Evolutionary conservation across 1,139 yeast genomes (phyloP), one percentile per base, ranked within the genome.

Genomic region (Geotrichum restrictum): DNA sequence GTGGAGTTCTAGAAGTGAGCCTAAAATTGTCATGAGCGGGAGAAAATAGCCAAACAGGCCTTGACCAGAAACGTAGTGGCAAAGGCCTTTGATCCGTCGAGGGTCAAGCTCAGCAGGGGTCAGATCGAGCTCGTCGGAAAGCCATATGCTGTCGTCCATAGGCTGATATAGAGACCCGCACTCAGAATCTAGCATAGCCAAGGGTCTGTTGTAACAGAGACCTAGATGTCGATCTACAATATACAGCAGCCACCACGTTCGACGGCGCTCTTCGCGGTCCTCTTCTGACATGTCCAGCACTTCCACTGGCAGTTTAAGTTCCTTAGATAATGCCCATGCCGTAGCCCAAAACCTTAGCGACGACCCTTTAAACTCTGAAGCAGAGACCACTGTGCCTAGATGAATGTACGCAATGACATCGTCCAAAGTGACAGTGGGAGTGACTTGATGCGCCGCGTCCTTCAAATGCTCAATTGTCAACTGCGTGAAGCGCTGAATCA

Each of bases 191-290:
- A 66, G 56, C 21, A 72, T 63, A 5, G 65, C 60, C 32, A 68
- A 53, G 1, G 70, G 68, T 4, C 69, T 60, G 55, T 72, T 73
- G 57, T 72, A 72, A 48, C 74, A 69, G 45, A 74, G 60, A 0
- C 73, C 71, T 3, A 72, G 61, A 55, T 73, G 69, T 13, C 75
- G 64, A 58, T 74, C 77, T 18, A 74, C 62, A 47, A 70, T 63
- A 54, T 69, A 74, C 27, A 74, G 59, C 7, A 71, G 64, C 76
- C 77, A 73, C 76, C 76, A 74, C 0, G 70, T 64, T 31, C 77
- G 63, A 10, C 75, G 63, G 50, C 68, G 64, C 51, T 73, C 77
- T 51, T 74, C 77, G 22, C 69, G 64, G 2, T 60, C 50, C 46
- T 71, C 75, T 18, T 69, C 71, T 24, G 63, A 57, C 19, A 63